Conservation (phyloP, 2,329 filamentous ascomycete genomes). For the Fusarium avenaceum region DNA sequence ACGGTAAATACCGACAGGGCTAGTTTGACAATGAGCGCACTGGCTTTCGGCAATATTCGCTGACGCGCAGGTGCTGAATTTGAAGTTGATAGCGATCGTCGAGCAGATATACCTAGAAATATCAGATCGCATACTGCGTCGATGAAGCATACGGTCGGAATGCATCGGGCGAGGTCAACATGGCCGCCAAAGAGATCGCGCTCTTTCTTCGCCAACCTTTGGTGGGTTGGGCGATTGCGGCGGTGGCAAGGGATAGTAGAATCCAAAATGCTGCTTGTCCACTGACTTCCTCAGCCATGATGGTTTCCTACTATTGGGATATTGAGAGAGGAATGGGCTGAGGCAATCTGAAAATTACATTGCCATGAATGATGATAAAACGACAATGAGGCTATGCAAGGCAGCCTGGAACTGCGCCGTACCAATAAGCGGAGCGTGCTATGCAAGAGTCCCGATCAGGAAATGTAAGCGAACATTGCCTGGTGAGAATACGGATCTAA, state of each 20-base stretch:
- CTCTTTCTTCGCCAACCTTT: not conserved
- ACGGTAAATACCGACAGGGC: not conserved
- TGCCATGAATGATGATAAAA: not conserved
- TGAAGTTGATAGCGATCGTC: accelerated
- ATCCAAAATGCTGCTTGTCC: slow-evolving; percentile 26
- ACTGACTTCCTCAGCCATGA: slow-evolving; percentile 8
- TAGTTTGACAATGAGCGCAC: not conserved
- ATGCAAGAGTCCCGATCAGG: not conserved
- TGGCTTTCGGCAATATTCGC: not conserved
- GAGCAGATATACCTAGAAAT: not conserved
- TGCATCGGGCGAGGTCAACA: slow-evolving; percentile 11
- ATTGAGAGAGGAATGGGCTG: not conserved
- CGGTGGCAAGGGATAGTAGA: slow-evolving; percentile 8
- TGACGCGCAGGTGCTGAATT: not conserved
- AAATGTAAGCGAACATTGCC: too few relatives aligned
- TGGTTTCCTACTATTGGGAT: not conserved
- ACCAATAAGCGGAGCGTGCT: not conserved
- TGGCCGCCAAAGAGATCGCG: slow-evolving; percentile 6
- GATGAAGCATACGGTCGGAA: slow-evolving; percentile 4
- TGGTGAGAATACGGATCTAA: too few relatives aligned
- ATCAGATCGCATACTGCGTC: not conserved
- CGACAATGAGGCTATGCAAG: not conserved
- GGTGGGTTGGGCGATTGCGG: slow-evolving; percentile 8
- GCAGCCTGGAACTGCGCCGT: not conserved
- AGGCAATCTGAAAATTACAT: not conserved